Conservation (phyloP, 2,329 filamentous ascomycete genomes). For the Metarhizium robertsii region DNA sequence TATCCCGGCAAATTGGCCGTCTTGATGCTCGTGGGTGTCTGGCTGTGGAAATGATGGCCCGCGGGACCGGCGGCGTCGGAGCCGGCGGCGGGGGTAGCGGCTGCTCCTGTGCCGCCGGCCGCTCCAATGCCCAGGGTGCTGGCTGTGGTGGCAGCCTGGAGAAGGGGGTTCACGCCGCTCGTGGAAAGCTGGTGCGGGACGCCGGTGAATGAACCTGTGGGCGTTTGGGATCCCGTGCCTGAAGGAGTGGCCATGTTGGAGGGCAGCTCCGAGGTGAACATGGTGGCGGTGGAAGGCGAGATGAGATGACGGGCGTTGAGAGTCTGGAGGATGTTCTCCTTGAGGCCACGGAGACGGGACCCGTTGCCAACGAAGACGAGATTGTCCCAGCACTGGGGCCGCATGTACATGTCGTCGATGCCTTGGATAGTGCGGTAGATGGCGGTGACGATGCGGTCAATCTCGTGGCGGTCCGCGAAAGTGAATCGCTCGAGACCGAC, state of each 20-base stretch:
- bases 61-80: constrained; percentile 28
- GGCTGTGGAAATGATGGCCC: constrained; percentile 47
- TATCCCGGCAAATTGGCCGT: constrained; percentile 70
- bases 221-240: constrained; percentile 86
- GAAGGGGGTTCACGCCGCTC: constrained; percentile 73
- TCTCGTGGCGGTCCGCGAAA: constrained; percentile 58
- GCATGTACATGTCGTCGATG: constrained; percentile 76
- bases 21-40: constrained; percentile 80
- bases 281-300: constrained; percentile 85
- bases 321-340: constrained; percentile 75
- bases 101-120: constrained; percentile 24
- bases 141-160: constrained; percentile 81
- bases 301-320: constrained; percentile 78
- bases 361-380: constrained; percentile 90
- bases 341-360: constrained; percentile 64
- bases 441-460: constrained; percentile 75
- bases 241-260: constrained; percentile 87
- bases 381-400: constrained; percentile 83
- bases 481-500: constrained; percentile 68
- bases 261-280: constrained; percentile 93
- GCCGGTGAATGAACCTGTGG: constrained; percentile 53
- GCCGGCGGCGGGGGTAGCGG: constrained; percentile 30
- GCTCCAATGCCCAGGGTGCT: constrained; percentile 42
- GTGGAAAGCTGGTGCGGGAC: constrained; percentile 45
- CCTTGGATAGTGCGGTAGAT: constrained; percentile 77